A percentile compares a stretch with the other conserved stretches of the same genome.
phyloP scores from a whole-genome alignment of 2,329 filamentous ascomycete species.

The Fusarium paranaense region DNA sequence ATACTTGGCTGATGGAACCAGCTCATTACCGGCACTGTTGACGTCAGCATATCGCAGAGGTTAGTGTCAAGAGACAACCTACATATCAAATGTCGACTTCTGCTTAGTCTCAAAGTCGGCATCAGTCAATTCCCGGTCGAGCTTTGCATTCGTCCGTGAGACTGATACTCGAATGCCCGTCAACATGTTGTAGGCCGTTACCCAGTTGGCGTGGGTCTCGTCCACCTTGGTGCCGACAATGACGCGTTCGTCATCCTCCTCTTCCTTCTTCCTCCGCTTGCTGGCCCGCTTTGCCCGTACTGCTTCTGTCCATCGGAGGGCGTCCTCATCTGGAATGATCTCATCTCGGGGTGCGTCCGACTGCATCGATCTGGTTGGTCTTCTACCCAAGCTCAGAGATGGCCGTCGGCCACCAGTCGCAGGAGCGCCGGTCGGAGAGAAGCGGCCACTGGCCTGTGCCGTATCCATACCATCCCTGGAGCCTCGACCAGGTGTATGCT shows the following conservation, averaged over 20 bases:
- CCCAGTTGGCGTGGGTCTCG: constrained; percentile 96
- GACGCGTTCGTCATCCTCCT: constrained; percentile 92
- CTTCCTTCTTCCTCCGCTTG: constrained; percentile 84
- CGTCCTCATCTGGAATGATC: constrained; percentile 87
- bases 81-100: constrained; percentile 99
- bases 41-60: constrained; percentile 21
- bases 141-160: constrained; percentile 94
- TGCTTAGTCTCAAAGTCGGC: constrained; percentile 94
- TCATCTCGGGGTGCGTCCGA: constrained; percentile 89
- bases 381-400: constrained; percentile 84
- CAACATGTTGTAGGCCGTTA: constrained; percentile 99
- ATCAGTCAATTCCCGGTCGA: constrained; percentile 89
- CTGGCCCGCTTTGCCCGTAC: constrained; percentile 92
- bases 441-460: constrained; percentile 79
- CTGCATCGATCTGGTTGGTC: constrained; percentile 85
- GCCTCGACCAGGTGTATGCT: constrained; percentile 70
- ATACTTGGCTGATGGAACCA: constrained; percentile 98
- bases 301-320: constrained; percentile 90
- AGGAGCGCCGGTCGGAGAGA: constrained; percentile 74
- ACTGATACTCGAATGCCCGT: constrained; percentile 98
- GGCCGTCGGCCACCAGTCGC: constrained; percentile 73
- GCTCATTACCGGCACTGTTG: constrained; percentile 89
- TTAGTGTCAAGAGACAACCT: constrained; percentile 53
- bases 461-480: constrained; percentile 80
- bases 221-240: constrained; percentile 98